A percentile compares a stretch with the other conserved stretches of the same genome.
These are phyloP conservation scores for Globisporangium heterothallicum DNA, from an alignment of 352 stramenopile species.

Conservation along the genomic window DNA sequence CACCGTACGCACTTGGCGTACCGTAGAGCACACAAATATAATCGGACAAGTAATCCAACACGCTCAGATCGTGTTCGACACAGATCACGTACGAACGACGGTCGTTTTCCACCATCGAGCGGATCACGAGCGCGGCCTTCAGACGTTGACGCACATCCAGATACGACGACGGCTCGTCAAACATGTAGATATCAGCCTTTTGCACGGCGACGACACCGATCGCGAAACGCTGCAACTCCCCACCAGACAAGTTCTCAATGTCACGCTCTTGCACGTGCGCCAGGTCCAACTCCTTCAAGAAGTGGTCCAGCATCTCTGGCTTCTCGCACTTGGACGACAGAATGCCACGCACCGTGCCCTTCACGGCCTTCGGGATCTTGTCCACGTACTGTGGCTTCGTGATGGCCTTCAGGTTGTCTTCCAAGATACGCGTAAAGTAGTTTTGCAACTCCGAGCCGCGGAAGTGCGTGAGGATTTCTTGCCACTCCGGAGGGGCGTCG, in stretches of 20 bases:
- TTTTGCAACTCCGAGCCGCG: conserved; percentile 97
- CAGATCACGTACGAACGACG: conserved; percentile 95
- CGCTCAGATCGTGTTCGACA: conserved; percentile 99
- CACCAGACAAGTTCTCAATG: conserved; percentile 94
- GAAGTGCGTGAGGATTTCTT: conserved; percentile 99
- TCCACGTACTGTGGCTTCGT: conserved; percentile 99
- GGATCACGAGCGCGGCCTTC: conserved; percentile 97
- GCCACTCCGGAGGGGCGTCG: conserved; percentile 97
- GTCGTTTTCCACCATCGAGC: conserved; percentile 91
- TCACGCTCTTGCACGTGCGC: conserved; percentile 97
- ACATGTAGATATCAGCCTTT: conserved; percentile 99
- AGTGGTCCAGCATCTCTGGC: conserved; percentile 70
- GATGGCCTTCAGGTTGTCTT: conserved; percentile 98
- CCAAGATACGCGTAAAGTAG: conserved; percentile 99
- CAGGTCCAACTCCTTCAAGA: conserved; percentile 93
- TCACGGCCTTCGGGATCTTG: conserved; percentile 97
- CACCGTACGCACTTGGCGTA: conserved; percentile 96
- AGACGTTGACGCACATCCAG: conserved; percentile 99
- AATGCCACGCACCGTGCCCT: conserved; percentile 93
- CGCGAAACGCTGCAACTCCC: conserved; percentile 99
- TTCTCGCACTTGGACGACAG: conserved; percentile 93
- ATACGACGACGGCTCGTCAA: conserved; percentile 99
- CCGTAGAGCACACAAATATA: conserved; percentile 99
- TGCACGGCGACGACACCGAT: conserved; percentile 96
- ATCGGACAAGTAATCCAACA: conserved; percentile 99